These are phyloP conservation scores for Trichothecium roseum DNA, from an alignment of 2,329 filamentous ascomycete genomes.

Conservation along the genomic window DNA sequence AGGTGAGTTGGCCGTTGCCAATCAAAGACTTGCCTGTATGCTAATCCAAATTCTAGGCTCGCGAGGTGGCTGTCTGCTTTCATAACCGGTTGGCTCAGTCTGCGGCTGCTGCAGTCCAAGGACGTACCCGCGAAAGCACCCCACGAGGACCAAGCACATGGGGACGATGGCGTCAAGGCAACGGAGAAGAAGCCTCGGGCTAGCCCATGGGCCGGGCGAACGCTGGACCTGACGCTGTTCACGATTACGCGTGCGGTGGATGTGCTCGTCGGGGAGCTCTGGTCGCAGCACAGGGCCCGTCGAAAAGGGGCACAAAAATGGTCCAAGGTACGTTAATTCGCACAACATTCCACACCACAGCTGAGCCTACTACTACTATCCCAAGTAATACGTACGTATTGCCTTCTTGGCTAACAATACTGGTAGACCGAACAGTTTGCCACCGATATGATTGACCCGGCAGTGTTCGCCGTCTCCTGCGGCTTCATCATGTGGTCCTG, in stretches of 20 bases:
- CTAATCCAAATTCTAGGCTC: slow-evolving; percentile 28
- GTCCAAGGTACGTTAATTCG: slow-evolving; percentile 37
- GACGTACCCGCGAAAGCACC: slow-evolving; percentile 29
- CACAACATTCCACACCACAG: background rate
- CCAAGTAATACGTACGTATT: background rate
- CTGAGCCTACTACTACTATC: background rate
- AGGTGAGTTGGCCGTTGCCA: background rate
- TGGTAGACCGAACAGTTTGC: slow-evolving; percentile 23
- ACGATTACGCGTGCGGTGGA: slow-evolving; percentile 62
- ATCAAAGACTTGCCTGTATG: slow-evolving; percentile 5
- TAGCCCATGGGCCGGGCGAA: slow-evolving; percentile 49
- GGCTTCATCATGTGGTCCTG: slow-evolving; percentile 82
- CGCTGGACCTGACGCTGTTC: slow-evolving; percentile 76
- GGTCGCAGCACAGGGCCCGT: slow-evolving; percentile 39
- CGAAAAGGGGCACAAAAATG: slow-evolving; percentile 34
- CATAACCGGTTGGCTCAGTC: slow-evolving; percentile 45
- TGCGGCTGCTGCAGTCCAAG: slow-evolving; percentile 48
- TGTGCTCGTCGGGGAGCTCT: slow-evolving; percentile 55
- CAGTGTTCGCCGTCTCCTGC: slow-evolving; percentile 61
- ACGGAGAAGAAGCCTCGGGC: background rate
- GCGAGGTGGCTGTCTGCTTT: slow-evolving; percentile 49
- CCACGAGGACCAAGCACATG: background rate
- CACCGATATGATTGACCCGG: slow-evolving; percentile 44
- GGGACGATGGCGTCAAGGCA: background rate
- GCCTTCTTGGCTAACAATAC: slow-evolving; percentile 2